A percentile compares a stretch with the other conserved stretches of the same genome.
Conservation (phyloP, 352 stramenopile species). For the Pythium folliculosum region DNA sequence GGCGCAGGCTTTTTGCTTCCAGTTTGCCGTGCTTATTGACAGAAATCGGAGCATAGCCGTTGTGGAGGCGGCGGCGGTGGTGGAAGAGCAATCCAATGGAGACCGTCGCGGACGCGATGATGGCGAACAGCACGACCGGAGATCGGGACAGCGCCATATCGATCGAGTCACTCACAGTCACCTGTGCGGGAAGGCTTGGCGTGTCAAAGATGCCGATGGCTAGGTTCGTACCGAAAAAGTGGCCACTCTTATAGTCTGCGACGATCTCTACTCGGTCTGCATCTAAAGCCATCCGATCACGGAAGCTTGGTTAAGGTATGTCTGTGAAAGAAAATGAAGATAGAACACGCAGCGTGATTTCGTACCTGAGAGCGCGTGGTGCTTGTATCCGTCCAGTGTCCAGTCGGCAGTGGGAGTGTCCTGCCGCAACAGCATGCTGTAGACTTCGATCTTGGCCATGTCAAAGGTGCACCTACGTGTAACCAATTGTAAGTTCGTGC, state of each 20-base stretch:
- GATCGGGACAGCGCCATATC: slow-evolving; percentile 36
- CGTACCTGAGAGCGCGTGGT: slow-evolving; percentile 48
- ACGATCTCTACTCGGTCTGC: slow-evolving; percentile 57
- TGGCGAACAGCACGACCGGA: slow-evolving; percentile 40
- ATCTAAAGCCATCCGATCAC: slow-evolving; percentile 26
- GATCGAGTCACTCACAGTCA: slow-evolving; percentile 28
- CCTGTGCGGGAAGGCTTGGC: slow-evolving; percentile 38
- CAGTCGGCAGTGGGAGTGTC: slow-evolving; percentile 31
- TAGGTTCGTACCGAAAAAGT: slow-evolving; percentile 66
- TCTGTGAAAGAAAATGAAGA: no score
- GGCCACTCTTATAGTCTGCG: slow-evolving; percentile 50
- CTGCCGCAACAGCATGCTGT: slow-evolving; percentile 58
- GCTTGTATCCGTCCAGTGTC: slow-evolving; percentile 61
- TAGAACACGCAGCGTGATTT: no score
- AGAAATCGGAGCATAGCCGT: slow-evolving; percentile 59
- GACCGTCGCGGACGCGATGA: slow-evolving; percentile 42
- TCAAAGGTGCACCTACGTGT: slow-evolving; percentile 53
- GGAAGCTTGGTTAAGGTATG: no score
- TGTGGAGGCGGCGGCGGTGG: slow-evolving; percentile 53
- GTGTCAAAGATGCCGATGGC: slow-evolving; percentile 65
- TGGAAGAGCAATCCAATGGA: slow-evolving; percentile 58
- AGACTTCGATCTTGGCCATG: slow-evolving; percentile 64
- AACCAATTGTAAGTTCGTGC: not conserved
- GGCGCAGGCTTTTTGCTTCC: slow-evolving; percentile 33
- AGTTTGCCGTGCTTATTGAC: slow-evolving; percentile 45